These are phyloP conservation scores for Globisporangium polare DNA, from an alignment of 352 stramenopile species.

Conservation along the genomic window DNA sequence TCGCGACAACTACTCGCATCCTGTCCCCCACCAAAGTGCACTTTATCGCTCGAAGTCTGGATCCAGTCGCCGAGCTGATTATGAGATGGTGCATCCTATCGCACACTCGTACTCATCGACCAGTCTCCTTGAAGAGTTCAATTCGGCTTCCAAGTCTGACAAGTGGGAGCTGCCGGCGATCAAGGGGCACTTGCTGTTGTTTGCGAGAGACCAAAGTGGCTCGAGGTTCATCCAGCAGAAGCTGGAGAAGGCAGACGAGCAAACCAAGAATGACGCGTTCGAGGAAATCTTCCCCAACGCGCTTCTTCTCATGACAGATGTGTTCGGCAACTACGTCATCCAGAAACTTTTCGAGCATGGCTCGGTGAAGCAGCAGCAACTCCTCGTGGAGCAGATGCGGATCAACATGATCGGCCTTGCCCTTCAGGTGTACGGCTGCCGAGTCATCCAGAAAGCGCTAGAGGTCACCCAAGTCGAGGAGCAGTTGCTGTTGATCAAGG, in stretches of 20 bases:
- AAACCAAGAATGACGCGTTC: slow-evolving; percentile 69
- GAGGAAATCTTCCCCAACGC: slow-evolving; percentile 80
- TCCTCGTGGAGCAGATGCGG: slow-evolving; percentile 85
- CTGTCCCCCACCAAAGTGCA: slow-evolving; percentile 21
- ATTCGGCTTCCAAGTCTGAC: slow-evolving; percentile 54
- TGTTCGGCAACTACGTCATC: slow-evolving; percentile 99
- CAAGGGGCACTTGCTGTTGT: slow-evolving; percentile 81
- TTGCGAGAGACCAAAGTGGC: slow-evolving; percentile 82
- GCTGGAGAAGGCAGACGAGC: slow-evolving; percentile 79
- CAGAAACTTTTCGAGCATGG: slow-evolving; percentile 98
- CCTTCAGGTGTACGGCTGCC: slow-evolving; percentile 95
- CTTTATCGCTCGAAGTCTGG: slow-evolving; percentile 30
- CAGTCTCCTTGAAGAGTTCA: slow-evolving; percentile 82
- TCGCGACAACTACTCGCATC: slow-evolving; percentile 21
- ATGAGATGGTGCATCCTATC: slow-evolving; percentile 45
- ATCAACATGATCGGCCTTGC: slow-evolving; percentile 94
- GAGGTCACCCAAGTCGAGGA: slow-evolving; percentile 71
- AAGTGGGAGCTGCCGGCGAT: slow-evolving; percentile 82
- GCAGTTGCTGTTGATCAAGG: slow-evolving; percentile 70
- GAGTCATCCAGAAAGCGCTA: slow-evolving; percentile 95
- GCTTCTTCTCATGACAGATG: slow-evolving; percentile 86
- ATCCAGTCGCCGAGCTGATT: slow-evolving; percentile 23
- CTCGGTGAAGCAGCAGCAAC: slow-evolving; percentile 79
- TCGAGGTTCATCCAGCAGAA: slow-evolving; percentile 89
- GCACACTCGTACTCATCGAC: slow-evolving; percentile 67